Evolutionary conservation across 345 rosid species (phyloP), one percentile per base, ranked within the genome.

Genomic region (Brassica carinata): DNA sequence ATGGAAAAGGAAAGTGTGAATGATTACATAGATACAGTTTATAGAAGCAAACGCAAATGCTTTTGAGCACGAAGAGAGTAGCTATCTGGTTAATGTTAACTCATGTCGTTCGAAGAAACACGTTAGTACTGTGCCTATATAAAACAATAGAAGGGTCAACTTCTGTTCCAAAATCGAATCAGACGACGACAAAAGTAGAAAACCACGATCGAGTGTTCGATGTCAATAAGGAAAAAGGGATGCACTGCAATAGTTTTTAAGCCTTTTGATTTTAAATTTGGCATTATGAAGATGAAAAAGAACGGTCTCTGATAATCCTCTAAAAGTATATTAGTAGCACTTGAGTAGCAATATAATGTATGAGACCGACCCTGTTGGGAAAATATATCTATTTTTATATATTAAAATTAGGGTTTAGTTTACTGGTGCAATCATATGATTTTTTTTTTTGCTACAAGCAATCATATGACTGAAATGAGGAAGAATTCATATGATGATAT

Each of bases 131-230:
- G 69, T 33, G 0, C 33, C 19, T 40, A 71, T 36, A 71, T 36
- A 81, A 76, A 65, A 81, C 81, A 81, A 81, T 59, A 19, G 43
- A 81, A 81, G 77, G 80, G 84, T 81, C 84, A 81, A 81, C 84
- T 81, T 64, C 69, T 81, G 30, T 23, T 17, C 80, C 73, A 69
- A 30, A 75, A 29, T 43, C 68, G 73, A 76, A 81, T 73, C 80
- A 72, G 74, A 82, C 71, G 65, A 77, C 74, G 64, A 74, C 73
- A 82, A 74, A 82, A 78, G 79, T 33, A 53, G 67, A 73, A 76
- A 10, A 53, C 19, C 72, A 38, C 43, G 61, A 55, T 55, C 61
- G 73, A 75, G 19, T 75, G 83, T 81, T 75, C 71, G 4, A 57
- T 65, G 30, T 57, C 77, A 55, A 30, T 74, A 71, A 81, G 69